Conservation (phyloP, 2,329 filamentous ascomycete species). For the Penicillium sp. region DNA sequence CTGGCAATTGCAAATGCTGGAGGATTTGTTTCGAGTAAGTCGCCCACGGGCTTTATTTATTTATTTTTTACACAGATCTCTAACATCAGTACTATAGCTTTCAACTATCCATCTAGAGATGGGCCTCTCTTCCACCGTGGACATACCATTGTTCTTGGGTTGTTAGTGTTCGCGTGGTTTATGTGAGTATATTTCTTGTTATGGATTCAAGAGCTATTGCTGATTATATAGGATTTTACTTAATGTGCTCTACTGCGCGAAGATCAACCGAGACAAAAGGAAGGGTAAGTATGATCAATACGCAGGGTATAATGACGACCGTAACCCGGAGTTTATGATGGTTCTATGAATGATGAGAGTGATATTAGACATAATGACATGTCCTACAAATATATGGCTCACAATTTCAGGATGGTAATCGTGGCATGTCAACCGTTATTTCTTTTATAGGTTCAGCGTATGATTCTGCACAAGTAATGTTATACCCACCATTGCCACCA, state of each 20-base stretch:
- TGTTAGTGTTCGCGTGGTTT: slow-evolving; percentile 56
- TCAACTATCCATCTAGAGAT: slow-evolving; percentile 52
- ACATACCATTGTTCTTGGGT: slow-evolving; percentile 52
- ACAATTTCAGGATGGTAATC: background rate
- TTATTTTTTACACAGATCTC: background rate
- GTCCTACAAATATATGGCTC: background rate
- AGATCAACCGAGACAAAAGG: slow-evolving; percentile 56
- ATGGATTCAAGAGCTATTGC: background rate
- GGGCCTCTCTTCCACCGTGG: slow-evolving; percentile 52
- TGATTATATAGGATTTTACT: slow-evolving; percentile 42
- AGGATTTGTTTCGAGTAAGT: slow-evolving; percentile 54
- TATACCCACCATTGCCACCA: slow-evolving; percentile 12
- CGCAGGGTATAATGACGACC: slow-evolving; percentile 52
- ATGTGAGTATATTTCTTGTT: slow-evolving; percentile 43
- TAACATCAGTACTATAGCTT: slow-evolving; percentile 24
- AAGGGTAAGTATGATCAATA: slow-evolving; percentile 52
- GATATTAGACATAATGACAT: background rate
- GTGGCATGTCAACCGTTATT: background rate
- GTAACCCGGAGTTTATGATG: slow-evolving; percentile 55
- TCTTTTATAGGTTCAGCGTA: background rate
- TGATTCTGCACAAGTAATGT: background rate
- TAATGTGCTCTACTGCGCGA: slow-evolving; percentile 56
- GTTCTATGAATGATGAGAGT: slow-evolving; percentile 40
- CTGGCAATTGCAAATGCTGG: slow-evolving; percentile 59
- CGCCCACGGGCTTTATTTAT: background rate